These are phyloP conservation scores for Kockiozyma suomiensis DNA, from an alignment of 805 yeast species.

Conservation along the genomic window DNA sequence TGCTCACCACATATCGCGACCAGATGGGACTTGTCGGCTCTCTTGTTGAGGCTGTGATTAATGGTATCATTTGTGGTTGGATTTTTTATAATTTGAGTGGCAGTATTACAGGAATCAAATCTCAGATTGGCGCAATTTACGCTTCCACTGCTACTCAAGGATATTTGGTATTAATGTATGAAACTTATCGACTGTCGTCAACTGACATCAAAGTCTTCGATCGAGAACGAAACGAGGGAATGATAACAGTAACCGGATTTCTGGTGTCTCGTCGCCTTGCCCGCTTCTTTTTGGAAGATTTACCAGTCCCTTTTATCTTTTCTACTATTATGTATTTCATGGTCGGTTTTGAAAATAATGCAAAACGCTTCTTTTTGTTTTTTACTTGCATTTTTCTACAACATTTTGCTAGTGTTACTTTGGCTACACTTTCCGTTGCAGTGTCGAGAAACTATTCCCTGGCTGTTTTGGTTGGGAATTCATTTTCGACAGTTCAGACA, in stretches of 20 bases:
- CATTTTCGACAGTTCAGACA: conserved; percentile 69
- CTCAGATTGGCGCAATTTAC: conserved; percentile 57
- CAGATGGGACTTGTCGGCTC: conserved; percentile 51
- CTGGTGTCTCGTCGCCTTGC: conserved; percentile 66
- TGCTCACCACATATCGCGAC: conserved; percentile 55
- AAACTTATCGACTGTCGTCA: conserved; percentile 59
- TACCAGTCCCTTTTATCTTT: conserved; percentile 61
- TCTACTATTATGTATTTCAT: conserved; percentile 69
- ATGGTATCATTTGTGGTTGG: conserved; percentile 75
- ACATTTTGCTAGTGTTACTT: conserved; percentile 58
- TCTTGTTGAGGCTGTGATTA: conserved; percentile 51
- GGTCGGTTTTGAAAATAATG: conserved; percentile 65
- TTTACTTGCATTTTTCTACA: conserved; percentile 61
- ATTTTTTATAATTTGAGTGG: conserved; percentile 59
- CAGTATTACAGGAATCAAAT: conserved; percentile 64
- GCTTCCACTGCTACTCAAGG: conserved; percentile 57
- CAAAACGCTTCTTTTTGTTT: conserved; percentile 59
- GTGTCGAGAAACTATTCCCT: conserved; percentile 61
- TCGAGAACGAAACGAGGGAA: conserved; percentile 71
- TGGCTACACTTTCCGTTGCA: conserved; percentile 57
- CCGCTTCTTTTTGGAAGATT: conserved; percentile 68
- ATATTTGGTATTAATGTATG: conserved; percentile 59
- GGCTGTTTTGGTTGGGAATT: conserved; percentile 63
- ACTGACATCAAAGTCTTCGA: conserved; percentile 59
- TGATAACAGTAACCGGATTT: conserved; percentile 68